Conservation (phyloP, 1,139 yeast genomes). For the Candida sojae region DNA sequence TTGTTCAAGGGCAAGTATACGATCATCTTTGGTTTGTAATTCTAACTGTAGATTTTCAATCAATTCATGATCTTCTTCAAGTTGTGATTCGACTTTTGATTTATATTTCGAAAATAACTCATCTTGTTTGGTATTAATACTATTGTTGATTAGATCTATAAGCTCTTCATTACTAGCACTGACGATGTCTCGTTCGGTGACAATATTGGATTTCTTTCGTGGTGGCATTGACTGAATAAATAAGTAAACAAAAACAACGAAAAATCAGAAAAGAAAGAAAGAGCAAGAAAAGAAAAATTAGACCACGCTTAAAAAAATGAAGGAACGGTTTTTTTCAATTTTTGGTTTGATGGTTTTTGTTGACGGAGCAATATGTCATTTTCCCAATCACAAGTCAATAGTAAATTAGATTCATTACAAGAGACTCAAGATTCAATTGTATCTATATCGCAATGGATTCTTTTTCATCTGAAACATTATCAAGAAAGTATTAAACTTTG, state of each 20-base stretch:
- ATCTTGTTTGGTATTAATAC: constrained; percentile 40
- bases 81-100: constrained; percentile 26
- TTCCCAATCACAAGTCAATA: constrained; percentile 53
- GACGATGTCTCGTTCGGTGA: constrained; percentile 35
- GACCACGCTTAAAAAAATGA: neutral
- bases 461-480: constrained; percentile 74
- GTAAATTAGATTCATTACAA: constrained; percentile 61
- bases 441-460: constrained; percentile 80
- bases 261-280: neutral
- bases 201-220: constrained; percentile 4
- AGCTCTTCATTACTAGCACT: constrained; percentile 27
- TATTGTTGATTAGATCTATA: constrained; percentile 31
- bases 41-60: constrained; percentile 29
- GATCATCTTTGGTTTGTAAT: constrained; percentile 26
- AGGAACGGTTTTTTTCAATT: neutral
- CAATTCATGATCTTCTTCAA: constrained; percentile 29
- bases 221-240: constrained; percentile 1
- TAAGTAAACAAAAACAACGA: neutral
- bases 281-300: neutral
- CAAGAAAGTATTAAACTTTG: constrained; percentile 61
- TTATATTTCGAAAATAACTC: constrained; percentile 32
- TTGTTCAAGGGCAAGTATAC: constrained; percentile 24
- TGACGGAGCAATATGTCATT: too few relatives aligned
- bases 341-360: neutral
- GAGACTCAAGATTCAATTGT: constrained; percentile 86